Evolutionary conservation across 768 basidiomycete species (phyloP).

Genomic region (Amanita phalloides): DNA sequence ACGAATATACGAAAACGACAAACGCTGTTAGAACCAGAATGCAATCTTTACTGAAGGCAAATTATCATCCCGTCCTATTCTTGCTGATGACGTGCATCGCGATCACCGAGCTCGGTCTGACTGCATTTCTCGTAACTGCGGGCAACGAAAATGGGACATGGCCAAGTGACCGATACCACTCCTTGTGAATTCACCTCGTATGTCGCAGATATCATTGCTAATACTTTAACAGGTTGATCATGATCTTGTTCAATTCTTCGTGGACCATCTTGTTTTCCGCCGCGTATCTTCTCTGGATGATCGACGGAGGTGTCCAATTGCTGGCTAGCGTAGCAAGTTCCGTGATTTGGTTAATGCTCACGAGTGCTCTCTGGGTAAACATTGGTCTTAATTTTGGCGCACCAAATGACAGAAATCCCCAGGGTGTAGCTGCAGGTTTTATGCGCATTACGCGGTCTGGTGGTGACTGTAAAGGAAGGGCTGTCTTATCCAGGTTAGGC

Average conservation of each 20-base stretch:
- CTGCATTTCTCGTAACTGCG: slow-evolving; percentile 60
- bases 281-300: slow-evolving; percentile 62
- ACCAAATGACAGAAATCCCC: slow-evolving; percentile 4
- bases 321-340: slow-evolving; percentile 75
- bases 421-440: slow-evolving; percentile 61
- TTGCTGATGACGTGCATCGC: slow-evolving; percentile 55
- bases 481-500: slow-evolving; percentile 38
- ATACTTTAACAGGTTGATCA: slow-evolving; percentile 30
- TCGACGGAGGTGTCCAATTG: slow-evolving; percentile 53
- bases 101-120: slow-evolving; percentile 65
- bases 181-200: slow-evolving; percentile 33
- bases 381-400: background rate
- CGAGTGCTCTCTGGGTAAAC: slow-evolving; percentile 58
- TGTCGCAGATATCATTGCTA: background rate
- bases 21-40: slow-evolving; percentile 15
- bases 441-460: slow-evolving; percentile 57
- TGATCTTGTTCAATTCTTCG: slow-evolving; percentile 52
- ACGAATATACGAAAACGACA: background rate
- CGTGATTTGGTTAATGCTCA: slow-evolving; percentile 59
- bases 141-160: slow-evolving; percentile 55
- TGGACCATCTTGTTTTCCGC: slow-evolving; percentile 71
- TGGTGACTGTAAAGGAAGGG: slow-evolving; percentile 42
- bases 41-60: slow-evolving; percentile 30
- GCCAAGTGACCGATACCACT: slow-evolving; percentile 53
- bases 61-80: slow-evolving; percentile 55